Conservation (phyloP, 2,329 filamentous ascomycete genomes). For the Chaetomiaceae sp. region DNA sequence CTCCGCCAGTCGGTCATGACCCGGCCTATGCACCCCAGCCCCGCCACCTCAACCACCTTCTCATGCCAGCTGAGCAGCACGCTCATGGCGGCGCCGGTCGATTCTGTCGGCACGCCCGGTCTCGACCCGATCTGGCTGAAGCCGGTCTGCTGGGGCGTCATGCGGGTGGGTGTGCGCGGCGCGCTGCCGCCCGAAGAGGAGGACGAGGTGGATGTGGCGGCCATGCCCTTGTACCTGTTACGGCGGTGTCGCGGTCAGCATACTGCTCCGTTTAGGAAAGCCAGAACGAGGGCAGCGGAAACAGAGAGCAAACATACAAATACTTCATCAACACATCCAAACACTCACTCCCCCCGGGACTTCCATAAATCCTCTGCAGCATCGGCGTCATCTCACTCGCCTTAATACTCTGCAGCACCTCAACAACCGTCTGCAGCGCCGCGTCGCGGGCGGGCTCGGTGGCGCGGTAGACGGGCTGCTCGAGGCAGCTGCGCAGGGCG, state of each 20-base stretch:
- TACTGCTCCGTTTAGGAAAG: neutral
- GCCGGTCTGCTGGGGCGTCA: slow-evolving; percentile 73
- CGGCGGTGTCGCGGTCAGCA: slow-evolving; percentile 2
- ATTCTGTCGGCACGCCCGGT: slow-evolving; percentile 51
- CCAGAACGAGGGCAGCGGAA: neutral
- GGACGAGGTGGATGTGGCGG: slow-evolving; percentile 35
- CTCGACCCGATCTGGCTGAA: slow-evolving; percentile 72
- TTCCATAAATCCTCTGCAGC: slow-evolving; percentile 71
- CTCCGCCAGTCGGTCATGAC: slow-evolving; percentile 96
- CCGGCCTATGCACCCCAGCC: slow-evolving; percentile 82
- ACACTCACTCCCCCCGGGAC: slow-evolving; percentile 73
- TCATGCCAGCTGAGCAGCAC: slow-evolving; percentile 98
- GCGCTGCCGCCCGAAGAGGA: slow-evolving; percentile 35
- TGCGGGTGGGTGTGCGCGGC: slow-evolving; percentile 41
- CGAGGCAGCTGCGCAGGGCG: slow-evolving; percentile 74
- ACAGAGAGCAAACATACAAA: slow-evolving; percentile 53
- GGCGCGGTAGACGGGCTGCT: slow-evolving; percentile 72
- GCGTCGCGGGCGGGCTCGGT: slow-evolving; percentile 61
- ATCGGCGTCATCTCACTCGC: slow-evolving; percentile 92
- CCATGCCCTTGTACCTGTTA: slow-evolving; percentile 84
- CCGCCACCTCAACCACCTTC: slow-evolving; percentile 92
- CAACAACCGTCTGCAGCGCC: slow-evolving; percentile 80
- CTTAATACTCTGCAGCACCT: slow-evolving; percentile 93
- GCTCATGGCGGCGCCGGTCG: slow-evolving; percentile 86
- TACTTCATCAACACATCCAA: slow-evolving; percentile 98